Percentiles rank a stretch among this genome's conserved stretches.
Conservation (phyloP, 106 monocot genomes). For the Narthecium ossifragum region DNA sequence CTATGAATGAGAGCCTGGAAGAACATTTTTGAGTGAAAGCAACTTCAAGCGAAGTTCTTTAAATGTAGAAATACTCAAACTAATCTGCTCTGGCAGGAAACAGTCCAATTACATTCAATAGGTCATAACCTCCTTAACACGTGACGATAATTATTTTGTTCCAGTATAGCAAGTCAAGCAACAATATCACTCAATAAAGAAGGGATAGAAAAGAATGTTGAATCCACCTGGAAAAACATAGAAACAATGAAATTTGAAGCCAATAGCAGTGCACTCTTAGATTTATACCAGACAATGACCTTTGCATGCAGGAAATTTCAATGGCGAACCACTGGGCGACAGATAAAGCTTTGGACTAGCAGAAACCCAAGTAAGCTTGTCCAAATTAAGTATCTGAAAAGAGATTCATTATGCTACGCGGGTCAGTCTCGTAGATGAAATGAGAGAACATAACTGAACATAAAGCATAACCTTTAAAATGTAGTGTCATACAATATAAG, state of each 20-base stretch:
- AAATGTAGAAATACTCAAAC: too few species aligned
- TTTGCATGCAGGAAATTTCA: constrained; percentile 84
- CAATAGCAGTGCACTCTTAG: neutral
- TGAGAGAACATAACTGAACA: neutral
- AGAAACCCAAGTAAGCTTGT: constrained; percentile 71
- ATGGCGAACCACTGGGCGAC: constrained; percentile 48
- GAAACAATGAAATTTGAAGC: neutral
- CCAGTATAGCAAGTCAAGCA: neutral
- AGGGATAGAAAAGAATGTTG: neutral
- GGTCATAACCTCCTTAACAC: neutral
- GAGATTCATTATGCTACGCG: too few species aligned
- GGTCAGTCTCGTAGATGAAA: neutral
- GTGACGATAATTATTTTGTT: too few species aligned
- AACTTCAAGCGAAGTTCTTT: too few species aligned
- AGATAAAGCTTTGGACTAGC: constrained; percentile 50
- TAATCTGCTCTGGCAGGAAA: neutral
- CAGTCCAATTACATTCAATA: neutral
- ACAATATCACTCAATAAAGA: neutral
- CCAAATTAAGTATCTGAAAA: constrained; percentile 76
- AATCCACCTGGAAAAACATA: neutral
- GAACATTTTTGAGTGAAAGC: too few species aligned
- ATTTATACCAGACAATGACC: constrained; percentile 77
- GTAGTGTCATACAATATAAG: neutral
- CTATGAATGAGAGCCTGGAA: too few species aligned
- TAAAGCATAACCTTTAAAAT: neutral